Conservation (phyloP, 106 monocot species). For the Dioscorea dumetorum region DNA sequence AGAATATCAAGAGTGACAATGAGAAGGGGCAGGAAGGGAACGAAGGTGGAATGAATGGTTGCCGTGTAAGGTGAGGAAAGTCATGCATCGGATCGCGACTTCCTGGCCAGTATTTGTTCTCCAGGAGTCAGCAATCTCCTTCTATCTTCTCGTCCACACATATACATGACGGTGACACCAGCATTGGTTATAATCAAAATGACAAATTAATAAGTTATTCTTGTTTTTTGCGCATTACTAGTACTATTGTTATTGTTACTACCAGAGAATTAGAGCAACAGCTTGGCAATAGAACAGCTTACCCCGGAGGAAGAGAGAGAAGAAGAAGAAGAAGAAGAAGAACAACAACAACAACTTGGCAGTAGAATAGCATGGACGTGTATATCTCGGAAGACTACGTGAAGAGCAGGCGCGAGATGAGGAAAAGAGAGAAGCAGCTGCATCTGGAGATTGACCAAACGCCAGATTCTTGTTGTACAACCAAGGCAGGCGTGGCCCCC, state of each 20-base stretch:
- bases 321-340: no score
- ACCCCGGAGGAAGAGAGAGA: no score
- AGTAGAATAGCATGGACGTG: conserved; percentile 14
- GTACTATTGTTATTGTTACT: neutral
- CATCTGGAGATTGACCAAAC: neutral
- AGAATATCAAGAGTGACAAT: neutral
- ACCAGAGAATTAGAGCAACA: neutral
- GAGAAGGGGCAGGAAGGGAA: neutral
- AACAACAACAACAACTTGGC: neutral
- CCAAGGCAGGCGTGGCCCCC: neutral
- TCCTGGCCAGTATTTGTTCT: no score
- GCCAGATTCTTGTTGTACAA: neutral
- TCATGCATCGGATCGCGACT: no score
- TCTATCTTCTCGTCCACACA: no score
- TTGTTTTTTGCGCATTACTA: neutral
- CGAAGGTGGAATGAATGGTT: no score
- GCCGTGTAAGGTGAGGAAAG: no score
- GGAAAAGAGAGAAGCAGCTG: conserved; percentile 13
- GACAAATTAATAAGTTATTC: neutral
- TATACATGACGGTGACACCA: no score
- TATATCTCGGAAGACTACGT: conserved; percentile 40
- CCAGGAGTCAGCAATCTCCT: no score
- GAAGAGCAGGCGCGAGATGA: conserved; percentile 15
- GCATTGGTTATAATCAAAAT: neutral
- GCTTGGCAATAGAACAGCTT: no score